These are phyloP conservation scores for Trichosporon asahii DNA, from an alignment of 1,284 basidiomycete genomes.

Conservation along the genomic window DNA sequence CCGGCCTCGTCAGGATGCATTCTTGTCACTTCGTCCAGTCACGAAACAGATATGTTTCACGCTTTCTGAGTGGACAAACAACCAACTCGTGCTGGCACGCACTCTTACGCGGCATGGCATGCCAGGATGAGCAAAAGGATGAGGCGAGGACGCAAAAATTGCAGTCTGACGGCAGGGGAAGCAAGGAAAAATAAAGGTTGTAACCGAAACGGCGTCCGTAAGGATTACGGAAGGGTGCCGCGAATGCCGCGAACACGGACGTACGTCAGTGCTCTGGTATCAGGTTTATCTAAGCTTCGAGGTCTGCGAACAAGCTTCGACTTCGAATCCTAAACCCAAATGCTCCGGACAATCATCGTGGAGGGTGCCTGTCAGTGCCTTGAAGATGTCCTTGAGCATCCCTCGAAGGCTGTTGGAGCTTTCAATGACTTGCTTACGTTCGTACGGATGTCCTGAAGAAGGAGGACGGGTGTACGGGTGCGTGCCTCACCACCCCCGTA, in stretches of 20 bases:
- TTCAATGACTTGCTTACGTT: background rate
- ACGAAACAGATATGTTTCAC: background rate
- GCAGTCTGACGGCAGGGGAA: background rate
- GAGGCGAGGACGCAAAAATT: background rate
- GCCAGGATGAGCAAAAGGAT: background rate
- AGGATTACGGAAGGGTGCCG: background rate
- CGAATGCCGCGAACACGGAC: background rate
- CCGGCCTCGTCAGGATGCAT: background rate
- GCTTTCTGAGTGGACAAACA: background rate
- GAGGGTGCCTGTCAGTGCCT: background rate
- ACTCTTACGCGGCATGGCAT: background rate
- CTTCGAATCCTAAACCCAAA: background rate
- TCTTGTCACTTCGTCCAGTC: background rate
- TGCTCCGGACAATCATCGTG: background rate
- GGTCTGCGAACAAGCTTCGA: background rate
- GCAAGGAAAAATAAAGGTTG: background rate
- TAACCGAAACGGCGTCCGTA: slow-evolving; percentile 3
- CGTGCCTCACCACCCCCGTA: slow-evolving; percentile 1
- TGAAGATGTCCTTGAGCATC: too few species aligned
- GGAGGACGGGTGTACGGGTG: background rate
- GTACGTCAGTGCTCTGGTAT: background rate
- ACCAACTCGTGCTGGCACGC: background rate
- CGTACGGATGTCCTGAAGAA: background rate
- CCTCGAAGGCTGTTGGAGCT: background rate
- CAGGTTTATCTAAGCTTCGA: slow-evolving; percentile 2